A percentile compares a stretch with the other conserved stretches of the same genome.
These are phyloP conservation scores for Clonostachys byssicola DNA, from an alignment of 2,329 filamentous ascomycete genomes.

Conservation along the genomic window DNA sequence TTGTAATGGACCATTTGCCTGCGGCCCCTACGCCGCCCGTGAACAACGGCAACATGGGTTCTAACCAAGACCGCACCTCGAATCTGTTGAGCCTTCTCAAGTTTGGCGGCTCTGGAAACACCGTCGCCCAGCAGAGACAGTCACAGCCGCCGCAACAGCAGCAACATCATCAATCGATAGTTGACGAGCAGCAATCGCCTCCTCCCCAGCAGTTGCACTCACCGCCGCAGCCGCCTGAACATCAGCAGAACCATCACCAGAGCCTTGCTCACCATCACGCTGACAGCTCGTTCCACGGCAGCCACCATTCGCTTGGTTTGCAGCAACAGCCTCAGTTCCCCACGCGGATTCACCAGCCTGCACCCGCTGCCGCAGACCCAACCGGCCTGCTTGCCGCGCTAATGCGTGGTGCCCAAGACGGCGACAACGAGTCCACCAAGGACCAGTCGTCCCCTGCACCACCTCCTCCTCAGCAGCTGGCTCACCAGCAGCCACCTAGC, in stretches of 20 bases:
- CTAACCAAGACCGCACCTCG: slow-evolving; percentile 42
- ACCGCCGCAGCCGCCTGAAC: slow-evolving; percentile 7
- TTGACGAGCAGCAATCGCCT: slow-evolving; percentile 6
- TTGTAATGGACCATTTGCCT: slow-evolving; percentile 33
- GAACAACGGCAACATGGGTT: slow-evolving; percentile 26
- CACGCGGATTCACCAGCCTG: slow-evolving; percentile 49
- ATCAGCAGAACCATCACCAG: slow-evolving; percentile 8
- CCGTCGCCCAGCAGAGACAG: slow-evolving; percentile 24
- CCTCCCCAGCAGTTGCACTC: slow-evolving; percentile 6
- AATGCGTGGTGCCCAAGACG: slow-evolving; percentile 52
- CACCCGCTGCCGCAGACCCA: slow-evolving; percentile 51
- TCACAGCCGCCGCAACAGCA: slow-evolving; percentile 13
- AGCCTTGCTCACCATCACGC: slow-evolving; percentile 7
- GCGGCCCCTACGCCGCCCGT: slow-evolving; percentile 46
- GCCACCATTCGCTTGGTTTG: slow-evolving; percentile 3
- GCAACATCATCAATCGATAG: slow-evolving; percentile 8
- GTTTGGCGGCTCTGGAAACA: slow-evolving; percentile 37
- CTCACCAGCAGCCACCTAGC: slow-evolving; percentile 12
- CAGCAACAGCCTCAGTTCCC: slow-evolving; percentile 16
- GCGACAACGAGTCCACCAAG: slow-evolving; percentile 23
- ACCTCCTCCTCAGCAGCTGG: slow-evolving; percentile 10
- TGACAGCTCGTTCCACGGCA: slow-evolving; percentile 7
- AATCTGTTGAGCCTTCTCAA: slow-evolving; percentile 59
- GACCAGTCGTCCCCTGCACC: slow-evolving; percentile 10
- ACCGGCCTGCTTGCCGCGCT: slow-evolving; percentile 54